Conservation (phyloP, 2,329 filamentous ascomycete genomes). For the Colletotrichum tamarilloi region DNA sequence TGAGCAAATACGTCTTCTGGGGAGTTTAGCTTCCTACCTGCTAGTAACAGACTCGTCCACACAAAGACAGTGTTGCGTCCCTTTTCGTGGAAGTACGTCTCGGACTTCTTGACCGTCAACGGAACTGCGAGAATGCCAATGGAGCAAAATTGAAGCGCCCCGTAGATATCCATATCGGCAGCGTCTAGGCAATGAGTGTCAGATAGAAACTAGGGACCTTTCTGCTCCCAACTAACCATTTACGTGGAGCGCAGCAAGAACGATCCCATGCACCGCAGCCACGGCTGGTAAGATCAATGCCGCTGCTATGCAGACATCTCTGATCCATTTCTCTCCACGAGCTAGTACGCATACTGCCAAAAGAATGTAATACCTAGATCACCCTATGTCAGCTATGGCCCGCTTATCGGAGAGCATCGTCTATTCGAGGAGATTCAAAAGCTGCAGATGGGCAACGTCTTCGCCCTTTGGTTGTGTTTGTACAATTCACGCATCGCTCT, state of each 20-base stretch:
- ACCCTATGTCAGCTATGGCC: slow-evolving; percentile 8
- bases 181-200: slow-evolving; percentile 55
- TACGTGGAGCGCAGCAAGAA: slow-evolving; percentile 68
- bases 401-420: neutral
- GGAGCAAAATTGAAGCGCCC: slow-evolving; percentile 74
- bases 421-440: neutral
- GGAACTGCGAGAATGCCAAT: slow-evolving; percentile 74
- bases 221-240: slow-evolving; percentile 56
- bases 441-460: neutral
- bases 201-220: neutral
- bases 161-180: slow-evolving; percentile 76
- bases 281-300: slow-evolving; percentile 72
- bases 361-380: slow-evolving; percentile 69
- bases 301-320: slow-evolving; percentile 71
- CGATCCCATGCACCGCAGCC: slow-evolving; percentile 72
- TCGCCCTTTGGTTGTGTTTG: neutral
- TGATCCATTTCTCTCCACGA: slow-evolving; percentile 70
- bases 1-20: neutral
- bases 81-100: slow-evolving; percentile 72
- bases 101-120: slow-evolving; percentile 69
- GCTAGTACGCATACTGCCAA: slow-evolving; percentile 72
- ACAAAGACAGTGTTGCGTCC: slow-evolving; percentile 75
- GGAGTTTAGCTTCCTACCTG: slow-evolving; percentile 53
- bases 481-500: neutral
- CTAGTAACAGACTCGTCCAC: slow-evolving; percentile 71